Percentiles rank a stretch among this genome's conserved stretches.
phyloP scores from a whole-genome alignment of 768 basidiomycete species.

The Rhizopogon rudus region DNA sequence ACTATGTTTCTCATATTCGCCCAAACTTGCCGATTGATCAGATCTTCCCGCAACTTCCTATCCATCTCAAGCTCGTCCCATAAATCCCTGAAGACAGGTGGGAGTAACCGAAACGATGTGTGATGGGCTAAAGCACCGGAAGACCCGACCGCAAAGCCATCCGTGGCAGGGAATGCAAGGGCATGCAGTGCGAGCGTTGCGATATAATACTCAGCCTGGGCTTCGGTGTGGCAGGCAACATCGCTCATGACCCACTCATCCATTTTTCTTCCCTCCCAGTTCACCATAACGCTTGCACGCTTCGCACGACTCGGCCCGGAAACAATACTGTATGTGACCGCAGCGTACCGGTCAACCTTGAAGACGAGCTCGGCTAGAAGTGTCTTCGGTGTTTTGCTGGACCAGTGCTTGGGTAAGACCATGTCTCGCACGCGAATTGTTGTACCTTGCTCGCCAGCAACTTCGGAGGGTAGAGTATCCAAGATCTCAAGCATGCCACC shows the following conservation, averaged over 20 bases:
- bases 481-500: conserved; percentile 73
- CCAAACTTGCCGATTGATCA: conserved; percentile 68
- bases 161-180: conserved; percentile 57
- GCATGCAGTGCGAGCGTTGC: conserved; percentile 82
- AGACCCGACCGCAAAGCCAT: conserved; percentile 58
- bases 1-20: conserved; percentile 57
- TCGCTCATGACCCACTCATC: conserved; percentile 81
- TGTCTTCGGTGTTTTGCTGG: conserved; percentile 74
- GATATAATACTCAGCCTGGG: conserved; percentile 88
- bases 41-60: conserved; percentile 57
- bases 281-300: conserved; percentile 65
- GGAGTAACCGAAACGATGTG: conserved; percentile 77
- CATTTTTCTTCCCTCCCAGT: conserved; percentile 60
- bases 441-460: conserved; percentile 49
- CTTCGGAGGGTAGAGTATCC: conserved; percentile 56
- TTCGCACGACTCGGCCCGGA: conserved; percentile 73
- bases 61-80: conserved; percentile 84
- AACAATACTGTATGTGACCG: conserved; percentile 58
- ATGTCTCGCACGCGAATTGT: conserved; percentile 62
- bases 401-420: conserved; percentile 78
- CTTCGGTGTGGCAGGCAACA: conserved; percentile 70
- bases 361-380: conserved; percentile 64
- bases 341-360: conserved; percentile 71
- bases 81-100: conserved; percentile 77
- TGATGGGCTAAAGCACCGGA: conserved; percentile 40